These are phyloP conservation scores for Metschnikowia corniflorae DNA, from an alignment of 805 yeast species.

Conservation along the genomic window DNA sequence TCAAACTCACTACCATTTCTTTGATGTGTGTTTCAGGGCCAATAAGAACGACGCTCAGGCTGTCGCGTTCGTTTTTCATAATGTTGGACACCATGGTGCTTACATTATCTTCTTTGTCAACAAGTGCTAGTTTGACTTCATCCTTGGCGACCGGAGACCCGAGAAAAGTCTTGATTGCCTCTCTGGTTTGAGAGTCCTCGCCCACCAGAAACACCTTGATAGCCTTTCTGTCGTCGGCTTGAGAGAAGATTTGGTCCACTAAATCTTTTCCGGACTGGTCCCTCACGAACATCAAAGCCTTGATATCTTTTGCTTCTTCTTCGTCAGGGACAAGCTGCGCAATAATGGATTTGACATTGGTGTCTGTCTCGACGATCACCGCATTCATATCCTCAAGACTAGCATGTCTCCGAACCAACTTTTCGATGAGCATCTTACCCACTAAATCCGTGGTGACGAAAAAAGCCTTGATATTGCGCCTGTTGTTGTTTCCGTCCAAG, in stretches of 20 bases:
- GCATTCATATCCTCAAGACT: not conserved
- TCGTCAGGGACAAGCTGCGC: not conserved
- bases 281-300: constrained; percentile 4
- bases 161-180: not conserved
- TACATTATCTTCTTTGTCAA: not conserved
- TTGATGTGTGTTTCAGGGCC: constrained; percentile 1
- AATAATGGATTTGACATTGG: not conserved
- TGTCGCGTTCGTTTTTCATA: not conserved
- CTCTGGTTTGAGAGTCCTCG: not conserved
- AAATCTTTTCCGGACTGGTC: not conserved
- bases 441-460: not conserved
- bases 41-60: constrained; percentile 1
- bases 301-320: not conserved
- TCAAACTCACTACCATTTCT: not conserved
- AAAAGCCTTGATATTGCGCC: not conserved
- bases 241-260: not conserved
- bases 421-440: not conserved
- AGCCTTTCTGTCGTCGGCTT: not conserved
- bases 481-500: no score
- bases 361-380: not conserved
- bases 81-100: not conserved
- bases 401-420: not conserved
- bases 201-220: constrained; percentile 2
- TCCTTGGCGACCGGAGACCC: not conserved
- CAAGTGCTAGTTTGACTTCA: not conserved